These are phyloP conservation scores for Nicotiana sylvestris DNA, from an alignment of 257 asterid species.

Conservation along the genomic window DNA sequence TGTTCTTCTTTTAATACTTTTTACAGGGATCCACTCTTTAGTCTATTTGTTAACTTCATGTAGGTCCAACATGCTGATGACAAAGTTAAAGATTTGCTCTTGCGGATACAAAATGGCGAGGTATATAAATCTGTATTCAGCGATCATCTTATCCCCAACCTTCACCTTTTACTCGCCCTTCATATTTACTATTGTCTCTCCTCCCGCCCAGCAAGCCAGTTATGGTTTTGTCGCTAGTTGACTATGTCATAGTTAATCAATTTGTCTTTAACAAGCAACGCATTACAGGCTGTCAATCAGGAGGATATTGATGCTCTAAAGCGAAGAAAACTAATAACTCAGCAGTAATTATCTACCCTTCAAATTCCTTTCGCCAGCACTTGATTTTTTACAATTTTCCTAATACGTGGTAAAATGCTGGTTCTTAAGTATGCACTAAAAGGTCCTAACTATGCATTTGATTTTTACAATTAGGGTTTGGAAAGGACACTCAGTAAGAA, in stretches of 20 bases:
- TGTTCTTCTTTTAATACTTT: not conserved
- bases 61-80: constrained; percentile 74
- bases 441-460: no score
- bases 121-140: constrained; percentile 29
- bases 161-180: not conserved
- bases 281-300: constrained; percentile 52
- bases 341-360: constrained; percentile 49
- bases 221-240: not conserved
- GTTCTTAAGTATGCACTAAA: constrained; percentile 6
- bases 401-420: not conserved
- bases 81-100: constrained; percentile 57
- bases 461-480: constrained; percentile 41
- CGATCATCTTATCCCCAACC: constrained; percentile 4
- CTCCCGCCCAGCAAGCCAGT: not conserved
- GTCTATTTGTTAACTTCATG: constrained; percentile 13
- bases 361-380: not conserved
- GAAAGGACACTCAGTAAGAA: constrained; percentile 80
- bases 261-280: not conserved
- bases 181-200: not conserved
- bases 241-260: not conserved
- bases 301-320: constrained; percentile 80
- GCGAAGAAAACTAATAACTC: constrained; percentile 67
- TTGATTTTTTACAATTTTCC: not conserved
- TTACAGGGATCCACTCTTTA: not conserved
- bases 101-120: constrained; percentile 64